Evolutionary conservation across 352 stramenopile genomes (phyloP).

Genomic region (Pythium aristosporum): DNA sequence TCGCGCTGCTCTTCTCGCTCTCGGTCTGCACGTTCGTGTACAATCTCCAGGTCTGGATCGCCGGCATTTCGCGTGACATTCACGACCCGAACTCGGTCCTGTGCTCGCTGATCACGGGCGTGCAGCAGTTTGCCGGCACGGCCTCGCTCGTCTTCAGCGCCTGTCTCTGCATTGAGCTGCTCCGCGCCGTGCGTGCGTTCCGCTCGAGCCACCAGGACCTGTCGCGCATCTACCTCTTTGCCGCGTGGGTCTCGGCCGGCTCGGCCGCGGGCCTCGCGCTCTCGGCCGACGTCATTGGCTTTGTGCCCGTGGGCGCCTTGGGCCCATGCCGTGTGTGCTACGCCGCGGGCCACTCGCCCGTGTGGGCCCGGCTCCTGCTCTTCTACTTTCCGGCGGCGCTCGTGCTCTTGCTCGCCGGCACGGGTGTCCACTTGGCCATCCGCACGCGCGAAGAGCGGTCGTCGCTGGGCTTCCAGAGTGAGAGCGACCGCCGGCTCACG

Average conservation of each 20-base stretch:
- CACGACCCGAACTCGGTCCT: conserved; percentile 33
- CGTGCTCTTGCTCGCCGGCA: conserved; percentile 22
- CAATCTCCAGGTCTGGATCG: conserved; percentile 61
- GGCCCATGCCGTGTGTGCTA: conserved; percentile 46
- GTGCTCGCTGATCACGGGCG: conserved; percentile 50
- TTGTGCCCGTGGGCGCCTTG: conserved; percentile 52
- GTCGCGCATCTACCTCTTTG: conserved; percentile 52
- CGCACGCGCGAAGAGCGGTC: conserved; percentile 24
- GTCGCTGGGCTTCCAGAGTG: conserved; percentile 30
- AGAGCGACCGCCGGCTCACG: conserved; percentile 27
- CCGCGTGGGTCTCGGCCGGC: conserved; percentile 50
- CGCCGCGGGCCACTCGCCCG: conserved; percentile 20
- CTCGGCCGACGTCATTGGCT: conserved; percentile 62
- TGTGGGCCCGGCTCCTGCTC: conserved; percentile 34
- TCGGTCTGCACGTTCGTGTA: conserved; percentile 58
- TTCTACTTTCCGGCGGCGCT: conserved; percentile 36
- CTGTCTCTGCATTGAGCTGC: conserved; percentile 58
- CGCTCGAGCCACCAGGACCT: conserved; percentile 54
- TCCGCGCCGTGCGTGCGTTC: conserved; percentile 55
- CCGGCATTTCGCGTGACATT: conserved; percentile 40
- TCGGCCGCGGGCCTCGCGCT: conserved; percentile 48
- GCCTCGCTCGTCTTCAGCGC: conserved; percentile 59
- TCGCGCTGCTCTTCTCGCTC: conserved; percentile 67
- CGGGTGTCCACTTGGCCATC: conserved; percentile 25
- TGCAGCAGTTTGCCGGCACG: conserved; percentile 69